Evolutionary conservation across 345 rosid species (phyloP).

Genomic region (Melaleuca alternifolia): DNA sequence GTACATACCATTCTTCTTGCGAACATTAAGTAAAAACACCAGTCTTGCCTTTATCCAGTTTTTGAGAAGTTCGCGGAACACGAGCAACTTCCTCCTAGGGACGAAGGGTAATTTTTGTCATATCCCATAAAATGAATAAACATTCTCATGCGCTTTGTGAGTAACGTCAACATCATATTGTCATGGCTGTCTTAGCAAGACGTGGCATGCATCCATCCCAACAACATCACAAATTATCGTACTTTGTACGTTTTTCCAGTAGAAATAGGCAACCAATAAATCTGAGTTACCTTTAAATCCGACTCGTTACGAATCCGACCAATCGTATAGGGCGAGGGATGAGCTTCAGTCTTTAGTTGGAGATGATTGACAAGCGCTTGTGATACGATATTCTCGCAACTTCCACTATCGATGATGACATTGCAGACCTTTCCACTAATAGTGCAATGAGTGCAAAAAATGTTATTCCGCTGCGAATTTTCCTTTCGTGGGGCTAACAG

Average conservation of each 20-base stretch:
- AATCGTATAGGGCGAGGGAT: not conserved
- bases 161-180: not conserved
- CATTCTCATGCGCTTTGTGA: not conserved
- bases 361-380: not conserved
- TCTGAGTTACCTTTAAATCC: not conserved
- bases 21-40: not conserved
- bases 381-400: not conserved
- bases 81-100: not conserved
- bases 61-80: too few species aligned
- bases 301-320: not conserved
- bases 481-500: not conserved
- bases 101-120: not conserved
- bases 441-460: too few species aligned
- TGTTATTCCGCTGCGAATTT: too few species aligned
- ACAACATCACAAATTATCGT: not conserved
- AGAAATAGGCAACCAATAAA: not conserved
- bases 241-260: not conserved
- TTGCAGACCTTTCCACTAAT: too few species aligned
- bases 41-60: too few species aligned
- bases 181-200: not conserved
- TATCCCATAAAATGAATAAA: not conserved
- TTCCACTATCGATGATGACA: too few species aligned
- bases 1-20: not conserved
- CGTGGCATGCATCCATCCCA: slow-evolving; percentile 2
- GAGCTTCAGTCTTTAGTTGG: not conserved